Base-by-base conservation (phyloP, 1,284 basidiomycete species). In the Austroboletus novae-zelandiae region DNA sequence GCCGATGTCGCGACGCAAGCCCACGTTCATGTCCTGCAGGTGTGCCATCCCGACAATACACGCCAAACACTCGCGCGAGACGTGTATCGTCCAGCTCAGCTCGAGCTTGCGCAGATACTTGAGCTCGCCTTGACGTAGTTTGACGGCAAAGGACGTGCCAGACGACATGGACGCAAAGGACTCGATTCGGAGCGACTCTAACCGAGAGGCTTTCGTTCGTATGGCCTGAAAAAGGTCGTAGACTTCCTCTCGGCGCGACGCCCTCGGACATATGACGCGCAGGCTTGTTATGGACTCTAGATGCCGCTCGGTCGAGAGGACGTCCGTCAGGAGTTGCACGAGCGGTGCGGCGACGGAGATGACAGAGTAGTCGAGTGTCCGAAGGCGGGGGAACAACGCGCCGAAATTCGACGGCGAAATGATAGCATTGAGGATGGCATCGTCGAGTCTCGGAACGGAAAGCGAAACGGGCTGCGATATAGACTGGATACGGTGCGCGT, bases 301-400 rank as follows among this genome's bases (percentile, higher is more conserved):
- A 31, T 53, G 32, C 11, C 18, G 47, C 30, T 58, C 51, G 9
- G 61, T 57, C 3, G 55, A 64, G 18, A 69, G 35, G 40, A 68
- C 10, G 9, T 51, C 27, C 3, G 48, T 51, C 41, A 66, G 43
- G 2, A 67, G n/a, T 18, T 53, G 48, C 46, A 68, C 50, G 47
- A 59, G 54, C 1, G 60, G 43, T 17, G 51, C 53, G 15, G 51
- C 25, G 17, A 57, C 57, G 0, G 67, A 64, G 17, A 66, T 43
- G 20, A 68, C 52, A 11, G 65, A 56, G 29, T 62, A 67, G 43
- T 66, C 66, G 10, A 66, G 52, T 17, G 45, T 39, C 20, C 45
- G 52, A 15, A 66, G 65, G 32, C 45, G 62, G 14, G 67, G 65
- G 31, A 70, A 63, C 15, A 70, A 32, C 1, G 29, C 4, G 37